Evolutionary conservation across 2,329 filamentous ascomycete genomes (phyloP).

Genomic region (Lecanicillium sp.): DNA sequence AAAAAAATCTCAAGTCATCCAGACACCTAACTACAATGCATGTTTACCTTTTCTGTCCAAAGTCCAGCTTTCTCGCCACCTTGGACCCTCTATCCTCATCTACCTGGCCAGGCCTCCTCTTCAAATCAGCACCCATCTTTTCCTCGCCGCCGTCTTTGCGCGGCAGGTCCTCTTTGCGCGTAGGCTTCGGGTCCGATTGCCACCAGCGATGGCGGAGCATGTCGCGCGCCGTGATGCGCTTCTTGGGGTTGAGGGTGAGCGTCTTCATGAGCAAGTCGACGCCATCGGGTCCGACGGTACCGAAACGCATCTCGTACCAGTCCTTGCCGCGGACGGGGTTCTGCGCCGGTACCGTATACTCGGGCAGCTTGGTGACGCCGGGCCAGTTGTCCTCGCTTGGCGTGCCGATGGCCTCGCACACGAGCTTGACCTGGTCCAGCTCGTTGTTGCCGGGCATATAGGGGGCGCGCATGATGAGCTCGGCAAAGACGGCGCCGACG

Average conservation of each 20-base stretch:
- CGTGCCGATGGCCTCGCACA: slow-evolving; percentile 78
- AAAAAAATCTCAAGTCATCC: neutral
- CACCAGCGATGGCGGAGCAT: slow-evolving; percentile 83
- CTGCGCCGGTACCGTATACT: slow-evolving; percentile 65
- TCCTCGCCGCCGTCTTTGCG: slow-evolving; percentile 64
- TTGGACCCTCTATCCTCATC: slow-evolving; percentile 63
- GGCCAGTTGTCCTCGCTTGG: slow-evolving; percentile 95
- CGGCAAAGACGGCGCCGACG: slow-evolving; percentile 85
- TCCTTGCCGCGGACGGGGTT: slow-evolving; percentile 57
- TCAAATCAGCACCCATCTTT: slow-evolving; percentile 75
- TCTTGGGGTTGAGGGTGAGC: slow-evolving; percentile 77
- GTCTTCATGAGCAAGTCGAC: slow-evolving; percentile 85
- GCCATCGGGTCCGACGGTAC: slow-evolving; percentile 70
- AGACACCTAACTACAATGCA: neutral
- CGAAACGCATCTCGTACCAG: slow-evolving; percentile 69
- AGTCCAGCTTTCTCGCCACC: slow-evolving; percentile 77
- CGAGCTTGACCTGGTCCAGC: slow-evolving; percentile 75
- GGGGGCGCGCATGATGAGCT: slow-evolving; percentile 74
- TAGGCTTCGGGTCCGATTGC: slow-evolving; percentile 74
- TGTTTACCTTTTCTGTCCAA: slow-evolving; percentile 41
- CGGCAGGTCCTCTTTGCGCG: slow-evolving; percentile 72
- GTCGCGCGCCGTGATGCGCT: slow-evolving; percentile 66
- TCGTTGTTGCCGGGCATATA: slow-evolving; percentile 81
- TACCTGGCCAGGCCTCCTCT: slow-evolving; percentile 59
- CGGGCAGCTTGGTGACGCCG: slow-evolving; percentile 70